Evolutionary conservation across 148 eudicot species (phyloP), one percentile per base, ranked within the genome.

Genomic region (Silene latifolia): DNA sequence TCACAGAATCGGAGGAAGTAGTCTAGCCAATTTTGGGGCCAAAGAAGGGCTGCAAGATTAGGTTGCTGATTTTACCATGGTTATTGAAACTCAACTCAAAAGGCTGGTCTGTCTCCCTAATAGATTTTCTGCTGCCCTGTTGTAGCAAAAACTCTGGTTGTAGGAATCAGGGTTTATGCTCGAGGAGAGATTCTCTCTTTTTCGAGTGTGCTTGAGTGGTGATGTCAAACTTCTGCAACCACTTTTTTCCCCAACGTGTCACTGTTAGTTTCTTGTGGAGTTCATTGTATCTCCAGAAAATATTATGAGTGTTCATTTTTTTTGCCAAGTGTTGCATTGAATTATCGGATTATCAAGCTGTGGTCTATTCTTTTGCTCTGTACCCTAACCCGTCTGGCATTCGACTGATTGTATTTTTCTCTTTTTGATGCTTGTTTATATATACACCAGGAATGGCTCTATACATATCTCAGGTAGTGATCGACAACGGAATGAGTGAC

Each of bases 381-480:
- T 9, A 51, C 17, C 56, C 56, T 51, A 14, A 51, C 4, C 17
- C 12, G 0, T 48, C 12, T 51, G 56, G 42, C 60, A 66, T 7
- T 17, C 23, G 27, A 60, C 64, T 23, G 64, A 32, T 19, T 39
- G 51, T 35, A 66, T 66, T 66, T 12, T 66, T n/a, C 9, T 39
- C 7, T 14, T 66, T 17, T n/a, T 18, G 14, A 72, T 27, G 11
- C 66, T 8, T 73, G 67, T 69, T 73, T 69, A 61, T 82, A 5
- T 27, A 29, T 74, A 44, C 32, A 60, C 73, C 92, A 94, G 98
- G 97, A 57, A 62, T 87, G 69, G 83, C 89, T 65, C 66, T 84
- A 75, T 86, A 88, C 75, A 82, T 91, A 44, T 69, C 86, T 25
- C 78, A 86, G 74, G 93, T 85, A 51, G 78, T 91, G 62, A 73